phyloP scores from a whole-genome alignment of 2,329 filamentous ascomycete genomes.

The Sarocladium oryzae region DNA sequence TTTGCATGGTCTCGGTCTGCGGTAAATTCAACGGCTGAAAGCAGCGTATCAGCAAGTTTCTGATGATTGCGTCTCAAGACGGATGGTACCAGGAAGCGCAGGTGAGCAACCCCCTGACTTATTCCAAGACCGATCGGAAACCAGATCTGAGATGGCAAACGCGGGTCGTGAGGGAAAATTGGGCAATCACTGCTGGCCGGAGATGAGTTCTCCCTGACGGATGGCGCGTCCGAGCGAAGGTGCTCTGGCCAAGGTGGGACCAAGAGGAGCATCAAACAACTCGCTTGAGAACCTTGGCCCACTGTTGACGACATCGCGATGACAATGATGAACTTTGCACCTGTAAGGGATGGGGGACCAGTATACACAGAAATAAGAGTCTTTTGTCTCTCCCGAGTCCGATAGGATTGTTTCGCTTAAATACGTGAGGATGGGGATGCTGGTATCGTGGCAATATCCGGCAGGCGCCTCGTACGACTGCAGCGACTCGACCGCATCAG shows the following conservation, averaged over 20 bases:
- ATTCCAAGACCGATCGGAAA: not conserved
- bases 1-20: no score
- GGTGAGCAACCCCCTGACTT: no score
- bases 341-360: not conserved
- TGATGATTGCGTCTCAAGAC: not conserved
- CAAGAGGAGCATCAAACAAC: not conserved
- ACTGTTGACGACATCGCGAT: slow-evolving; percentile 7
- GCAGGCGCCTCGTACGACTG: no score
- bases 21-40: no score
- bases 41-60: not conserved
- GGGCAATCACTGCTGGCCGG: not conserved
- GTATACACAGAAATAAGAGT: not conserved
- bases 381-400: no score
- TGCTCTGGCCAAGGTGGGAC: not conserved
- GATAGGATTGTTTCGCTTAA: not conserved
- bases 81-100: no score
- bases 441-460: no score
- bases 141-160: slow-evolving; percentile 4
- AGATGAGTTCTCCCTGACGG: no score
- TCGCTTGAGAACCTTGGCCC: not conserved
- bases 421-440: no score
- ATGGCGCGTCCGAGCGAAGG: not conserved
- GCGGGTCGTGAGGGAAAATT: not conserved
- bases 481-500: no score
- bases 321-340: not conserved